Percentiles rank a stretch among this genome's conserved stretches.
Conservation (phyloP, 2,329 filamentous ascomycete genomes). For the Cladosporium cucumerinum region DNA sequence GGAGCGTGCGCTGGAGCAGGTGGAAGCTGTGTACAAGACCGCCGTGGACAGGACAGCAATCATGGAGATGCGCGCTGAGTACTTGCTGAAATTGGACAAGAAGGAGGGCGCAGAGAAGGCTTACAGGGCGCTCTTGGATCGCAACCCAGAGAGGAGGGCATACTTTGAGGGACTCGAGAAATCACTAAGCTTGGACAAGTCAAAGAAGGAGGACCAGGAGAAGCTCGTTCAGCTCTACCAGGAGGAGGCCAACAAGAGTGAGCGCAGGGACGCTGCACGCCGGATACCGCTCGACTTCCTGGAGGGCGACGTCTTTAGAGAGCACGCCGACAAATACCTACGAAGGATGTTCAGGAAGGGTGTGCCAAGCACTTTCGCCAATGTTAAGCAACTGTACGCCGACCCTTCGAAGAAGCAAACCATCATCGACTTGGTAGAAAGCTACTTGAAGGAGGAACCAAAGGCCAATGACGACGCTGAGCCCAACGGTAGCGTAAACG, state of each 20-base stretch:
- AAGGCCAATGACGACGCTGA: slow-evolving; percentile 29
- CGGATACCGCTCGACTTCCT: slow-evolving; percentile 89
- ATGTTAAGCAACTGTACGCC: slow-evolving; percentile 87
- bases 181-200: slow-evolving; percentile 60
- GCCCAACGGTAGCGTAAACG: slow-evolving; percentile 35
- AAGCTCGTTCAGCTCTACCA: slow-evolving; percentile 74
- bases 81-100: slow-evolving; percentile 71
- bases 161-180: slow-evolving; percentile 80
- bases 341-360: slow-evolving; percentile 84
- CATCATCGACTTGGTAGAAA: slow-evolving; percentile 71
- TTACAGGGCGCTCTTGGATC: slow-evolving; percentile 75
- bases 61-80: slow-evolving; percentile 81
- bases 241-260: slow-evolving; percentile 75
- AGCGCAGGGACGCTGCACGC: slow-evolving; percentile 78
- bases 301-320: slow-evolving; percentile 73
- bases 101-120: slow-evolving; percentile 78
- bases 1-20: slow-evolving; percentile 78
- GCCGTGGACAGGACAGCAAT: slow-evolving; percentile 81
- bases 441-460: slow-evolving; percentile 58
- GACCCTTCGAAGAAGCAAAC: slow-evolving; percentile 73
- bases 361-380: slow-evolving; percentile 93
- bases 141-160: slow-evolving; percentile 80
- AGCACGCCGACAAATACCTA: slow-evolving; percentile 75
- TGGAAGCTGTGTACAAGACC: slow-evolving; percentile 72
- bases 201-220: slow-evolving; percentile 63